Conservation (phyloP, 352 stramenopile genomes). For the Peronospora destructor region DNA sequence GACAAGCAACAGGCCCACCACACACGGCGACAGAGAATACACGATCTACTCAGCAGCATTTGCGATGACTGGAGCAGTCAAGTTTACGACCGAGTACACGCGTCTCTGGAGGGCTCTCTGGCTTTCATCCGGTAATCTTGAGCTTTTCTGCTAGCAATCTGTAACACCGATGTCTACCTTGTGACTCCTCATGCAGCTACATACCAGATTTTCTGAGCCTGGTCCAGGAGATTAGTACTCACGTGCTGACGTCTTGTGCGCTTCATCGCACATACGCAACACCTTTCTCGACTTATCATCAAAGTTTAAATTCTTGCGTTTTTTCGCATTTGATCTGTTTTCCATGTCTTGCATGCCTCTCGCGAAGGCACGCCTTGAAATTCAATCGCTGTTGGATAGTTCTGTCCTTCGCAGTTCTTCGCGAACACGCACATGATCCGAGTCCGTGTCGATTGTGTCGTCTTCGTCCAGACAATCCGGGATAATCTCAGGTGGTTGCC, state of each 20-base stretch:
- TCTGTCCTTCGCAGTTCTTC: slow-evolving; percentile 28
- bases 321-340: slow-evolving; percentile 7
- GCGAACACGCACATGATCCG: slow-evolving; percentile 13
- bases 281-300: slow-evolving; percentile 10
- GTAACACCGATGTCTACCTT: slow-evolving; percentile 6
- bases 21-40: neutral
- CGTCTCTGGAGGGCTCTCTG: slow-evolving; percentile 5
- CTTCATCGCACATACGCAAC: slow-evolving; percentile 7
- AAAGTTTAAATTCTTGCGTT: slow-evolving; percentile 8
- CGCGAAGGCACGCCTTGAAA: slow-evolving; percentile 3
- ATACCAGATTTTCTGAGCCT: slow-evolving; percentile 1
- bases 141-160: slow-evolving; percentile 8
- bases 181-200: slow-evolving; percentile 18
- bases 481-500: slow-evolving; percentile 39
- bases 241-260: slow-evolving; percentile 5
- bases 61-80: slow-evolving; percentile 3
- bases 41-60: slow-evolving; percentile 2
- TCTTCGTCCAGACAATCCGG: slow-evolving; percentile 18
- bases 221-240: slow-evolving; percentile 1
- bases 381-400: slow-evolving; percentile 28
- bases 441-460: slow-evolving; percentile 15
- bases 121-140: slow-evolving; percentile 27
- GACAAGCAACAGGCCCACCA: neutral
- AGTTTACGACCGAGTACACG: neutral
- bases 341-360: slow-evolving; percentile 9